These are phyloP conservation scores for Circinella umbellata DNA, from an alignment of 371 early-diverging fungal genomes.

Conservation along the genomic window DNA sequence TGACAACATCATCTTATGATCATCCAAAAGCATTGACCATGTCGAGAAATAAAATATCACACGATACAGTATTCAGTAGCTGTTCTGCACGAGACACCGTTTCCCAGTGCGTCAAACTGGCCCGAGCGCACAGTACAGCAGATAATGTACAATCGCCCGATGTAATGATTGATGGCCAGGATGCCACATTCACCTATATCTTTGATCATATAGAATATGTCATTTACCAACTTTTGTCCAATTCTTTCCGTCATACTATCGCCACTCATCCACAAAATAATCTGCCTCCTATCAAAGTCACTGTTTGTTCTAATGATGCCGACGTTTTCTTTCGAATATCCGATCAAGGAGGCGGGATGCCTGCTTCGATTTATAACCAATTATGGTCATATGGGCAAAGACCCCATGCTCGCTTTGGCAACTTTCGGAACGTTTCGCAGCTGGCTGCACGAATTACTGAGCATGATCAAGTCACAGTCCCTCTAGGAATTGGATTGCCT, in stretches of 20 bases:
- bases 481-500: slow-evolving; percentile 81
- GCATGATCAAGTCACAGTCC: slow-evolving; percentile 40
- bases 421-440: slow-evolving; percentile 64
- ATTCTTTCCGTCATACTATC: slow-evolving; percentile 66
- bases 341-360: slow-evolving; percentile 84
- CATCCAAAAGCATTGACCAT: background rate
- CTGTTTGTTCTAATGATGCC: slow-evolving; percentile 64
- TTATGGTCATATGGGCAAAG: slow-evolving; percentile 75
- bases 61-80: slow-evolving; percentile 56
- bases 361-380: slow-evolving; percentile 48
- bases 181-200: slow-evolving; percentile 80
- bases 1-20: too few relatives aligned
- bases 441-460: slow-evolving; percentile 66
- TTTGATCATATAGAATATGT: slow-evolving; percentile 89
- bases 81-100: slow-evolving; percentile 67
- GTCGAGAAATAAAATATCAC: slow-evolving; percentile 6
- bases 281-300: slow-evolving; percentile 68
- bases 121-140: slow-evolving; percentile 29
- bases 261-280: slow-evolving; percentile 15
- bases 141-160: slow-evolving; percentile 25
- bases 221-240: slow-evolving; percentile 80
- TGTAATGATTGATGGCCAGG: slow-evolving; percentile 65
- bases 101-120: slow-evolving; percentile 60
- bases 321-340: slow-evolving; percentile 82
- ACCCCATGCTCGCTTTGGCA: slow-evolving; percentile 49